phyloP scores from a whole-genome alignment of 306 rosid genomes.

The Prosopis cineraria region DNA sequence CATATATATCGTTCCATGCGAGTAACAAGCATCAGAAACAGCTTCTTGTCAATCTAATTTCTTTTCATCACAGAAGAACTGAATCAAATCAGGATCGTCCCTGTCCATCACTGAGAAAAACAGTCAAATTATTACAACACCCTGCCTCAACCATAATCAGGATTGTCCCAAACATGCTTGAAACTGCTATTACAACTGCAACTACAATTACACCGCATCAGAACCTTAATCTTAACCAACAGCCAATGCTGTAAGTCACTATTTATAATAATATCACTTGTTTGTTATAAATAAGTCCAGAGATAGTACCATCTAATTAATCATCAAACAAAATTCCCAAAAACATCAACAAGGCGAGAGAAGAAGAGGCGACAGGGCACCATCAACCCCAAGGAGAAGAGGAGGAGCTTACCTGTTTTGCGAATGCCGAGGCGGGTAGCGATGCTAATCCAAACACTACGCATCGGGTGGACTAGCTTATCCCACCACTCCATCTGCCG shows the following conservation, averaged over 20 bases:
- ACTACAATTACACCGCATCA: background rate
- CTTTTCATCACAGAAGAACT: no score
- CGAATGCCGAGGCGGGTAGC: conserved; percentile 52
- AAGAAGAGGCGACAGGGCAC: background rate
- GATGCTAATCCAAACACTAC: conserved; percentile 46
- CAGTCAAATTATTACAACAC: background rate
- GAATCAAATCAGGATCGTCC: background rate
- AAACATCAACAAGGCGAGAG: background rate
- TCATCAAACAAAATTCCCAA: background rate
- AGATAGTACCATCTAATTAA: background rate
- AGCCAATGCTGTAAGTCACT: background rate
- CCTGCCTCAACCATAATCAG: background rate
- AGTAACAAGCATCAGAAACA: background rate
- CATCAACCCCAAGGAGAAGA: background rate
- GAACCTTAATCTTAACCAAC: background rate
- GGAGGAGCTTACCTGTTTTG: conserved; percentile 47
- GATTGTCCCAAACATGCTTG: background rate
- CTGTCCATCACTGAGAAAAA: background rate
- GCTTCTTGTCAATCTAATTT: background rate
- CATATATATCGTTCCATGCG: background rate
- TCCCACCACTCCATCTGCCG: conserved; percentile 58
- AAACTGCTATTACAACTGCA: background rate
- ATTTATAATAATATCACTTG: no score
- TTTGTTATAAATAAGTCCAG: no score
- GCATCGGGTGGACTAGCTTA: conserved; percentile 41